Base-by-base conservation (phyloP, 1,284 basidiomycete species). In the Megacollybia platyphylla region DNA sequence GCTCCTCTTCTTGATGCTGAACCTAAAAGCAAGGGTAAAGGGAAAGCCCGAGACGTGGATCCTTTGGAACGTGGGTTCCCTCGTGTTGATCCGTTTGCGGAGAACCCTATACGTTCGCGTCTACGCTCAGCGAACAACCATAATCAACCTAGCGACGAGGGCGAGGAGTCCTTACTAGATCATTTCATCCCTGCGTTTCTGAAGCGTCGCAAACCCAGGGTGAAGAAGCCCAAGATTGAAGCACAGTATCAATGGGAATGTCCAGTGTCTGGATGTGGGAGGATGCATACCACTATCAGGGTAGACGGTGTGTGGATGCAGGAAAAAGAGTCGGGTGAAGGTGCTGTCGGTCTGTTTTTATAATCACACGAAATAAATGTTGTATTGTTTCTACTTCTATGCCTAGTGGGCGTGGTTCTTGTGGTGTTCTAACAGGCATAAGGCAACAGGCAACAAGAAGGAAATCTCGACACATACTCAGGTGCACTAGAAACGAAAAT, bases 351-450 rank as follows among this genome's bases (percentile, higher is more conserved):
- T 20, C 54, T 76, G 36, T 75, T 67, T 50, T 65, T 68, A 29
- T 75, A 52, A 63, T 34, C 11, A 24, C 10, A 9, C 11, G 13
- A 17, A 17, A 24, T 37, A n/a, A n/a, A 15, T 5, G 3, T 20
- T 15, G 11, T 15, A 24, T 24, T 37, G 20, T 37, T 8, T 37
- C 20, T 10, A 37, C 36, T 20, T 10, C n/a, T 18, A 17, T 5
- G 36, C n/a, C 59, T 68, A 88, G 65, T 88, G 86, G 29, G 79
- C 65, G 60, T 85, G 75, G 68, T 88, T 87, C 76, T 88, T 88
- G 77, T 88, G 86, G 64, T 88, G 83, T 64, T 88, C 85, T 87
- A 52, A 1, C 41, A 44, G 31, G 40, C 35, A 47, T 60, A 40
- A 62, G 55, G 44, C 51, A 39, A 30, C 18, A 4, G 44, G 20